Conservation (phyloP, 73 alveolate species). For the Paramecium bursaria region DNA sequence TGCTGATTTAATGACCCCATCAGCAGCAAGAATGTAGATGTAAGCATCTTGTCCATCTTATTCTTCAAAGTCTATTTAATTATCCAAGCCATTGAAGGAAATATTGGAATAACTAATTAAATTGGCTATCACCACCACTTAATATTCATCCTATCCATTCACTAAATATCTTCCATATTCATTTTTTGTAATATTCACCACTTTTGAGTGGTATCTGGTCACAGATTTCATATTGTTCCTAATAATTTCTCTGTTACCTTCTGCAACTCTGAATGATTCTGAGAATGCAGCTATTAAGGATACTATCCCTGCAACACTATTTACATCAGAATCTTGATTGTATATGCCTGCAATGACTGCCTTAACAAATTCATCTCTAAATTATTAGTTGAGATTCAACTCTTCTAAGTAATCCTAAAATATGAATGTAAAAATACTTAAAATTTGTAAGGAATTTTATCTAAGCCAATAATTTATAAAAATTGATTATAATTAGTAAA, state of each 20-base stretch:
- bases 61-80: background rate
- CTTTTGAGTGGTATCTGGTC: background rate
- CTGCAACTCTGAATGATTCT: conserved; percentile 3
- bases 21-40: background rate
- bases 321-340: background rate
- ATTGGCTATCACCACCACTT: conserved; percentile 17
- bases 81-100: background rate
- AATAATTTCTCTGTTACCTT: conserved; percentile 16
- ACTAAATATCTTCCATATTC: background rate
- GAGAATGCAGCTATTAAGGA: background rate
- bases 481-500: no score
- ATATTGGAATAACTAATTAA: conserved; percentile 3
- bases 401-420: no score
- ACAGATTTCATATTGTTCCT: background rate
- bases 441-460: no score
- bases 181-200: background rate
- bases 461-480: no score
- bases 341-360: conserved; percentile 28
- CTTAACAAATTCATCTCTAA: conserved; percentile 19
- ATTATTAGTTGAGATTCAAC: background rate
- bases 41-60: background rate
- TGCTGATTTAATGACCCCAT: background rate
- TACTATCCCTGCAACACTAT: conserved; percentile 27
- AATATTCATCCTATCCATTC: background rate
- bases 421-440: no score